Conservation (phyloP, 768 basidiomycete genomes). For the Podaxis carcinomalis region DNA sequence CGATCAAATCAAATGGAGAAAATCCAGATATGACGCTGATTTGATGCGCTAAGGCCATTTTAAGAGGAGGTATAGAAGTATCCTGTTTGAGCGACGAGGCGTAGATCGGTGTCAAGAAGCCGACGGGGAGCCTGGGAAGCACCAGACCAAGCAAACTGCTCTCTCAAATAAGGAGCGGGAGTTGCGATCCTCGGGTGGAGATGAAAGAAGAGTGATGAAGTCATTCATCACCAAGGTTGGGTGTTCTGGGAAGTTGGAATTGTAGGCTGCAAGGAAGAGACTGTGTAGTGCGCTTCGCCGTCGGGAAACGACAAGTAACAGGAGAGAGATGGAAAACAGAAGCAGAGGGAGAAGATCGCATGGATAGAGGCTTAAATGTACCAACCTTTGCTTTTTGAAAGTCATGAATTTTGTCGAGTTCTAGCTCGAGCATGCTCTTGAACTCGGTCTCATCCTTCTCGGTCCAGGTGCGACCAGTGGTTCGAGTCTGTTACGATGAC, state of each 20-base stretch:
- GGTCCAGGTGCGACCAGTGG: constrained; percentile 60
- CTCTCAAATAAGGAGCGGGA: neutral
- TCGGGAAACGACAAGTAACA: neutral
- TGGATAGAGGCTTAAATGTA: neutral
- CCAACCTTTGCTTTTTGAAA: constrained; percentile 87
- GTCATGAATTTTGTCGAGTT: constrained; percentile 91
- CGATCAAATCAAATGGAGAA: neutral
- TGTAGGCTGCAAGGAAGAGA: neutral
- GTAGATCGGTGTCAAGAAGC: neutral
- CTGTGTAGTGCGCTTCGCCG: neutral
- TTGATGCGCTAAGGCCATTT: neutral
- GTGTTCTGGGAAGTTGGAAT: neutral
- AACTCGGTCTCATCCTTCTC: constrained; percentile 81
- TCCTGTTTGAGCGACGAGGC: neutral
- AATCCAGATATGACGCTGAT: neutral
- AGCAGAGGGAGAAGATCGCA: neutral
- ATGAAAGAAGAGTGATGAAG: neutral
- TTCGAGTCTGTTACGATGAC: constrained; percentile 28
- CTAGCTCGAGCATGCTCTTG: constrained; percentile 68
- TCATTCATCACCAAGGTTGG: neutral
- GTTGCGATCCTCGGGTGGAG: neutral
- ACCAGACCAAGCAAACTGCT: neutral
- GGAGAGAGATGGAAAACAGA: neutral
- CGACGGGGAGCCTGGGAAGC: neutral
- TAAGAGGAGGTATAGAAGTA: neutral